Evolutionary conservation across 768 basidiomycete species (phyloP), one percentile per base, ranked within the genome.

Genomic region (Suillus cothurnatus): DNA sequence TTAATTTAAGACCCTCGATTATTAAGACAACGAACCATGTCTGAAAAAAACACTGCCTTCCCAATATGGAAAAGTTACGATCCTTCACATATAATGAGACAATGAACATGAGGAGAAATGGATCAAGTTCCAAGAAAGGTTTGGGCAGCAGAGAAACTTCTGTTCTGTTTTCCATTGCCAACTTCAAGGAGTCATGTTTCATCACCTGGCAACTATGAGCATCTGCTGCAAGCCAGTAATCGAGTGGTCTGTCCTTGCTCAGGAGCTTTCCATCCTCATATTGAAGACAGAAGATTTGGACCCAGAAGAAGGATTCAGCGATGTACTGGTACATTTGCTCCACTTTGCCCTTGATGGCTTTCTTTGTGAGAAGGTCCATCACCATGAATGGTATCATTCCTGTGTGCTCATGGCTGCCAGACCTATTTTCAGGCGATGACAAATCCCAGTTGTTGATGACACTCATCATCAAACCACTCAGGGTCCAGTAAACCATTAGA

Each of bases 361-460:
- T 61, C 1, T 69, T 32, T 8, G 39, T 64, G 31, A 79, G 66
- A 34, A 78, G 65, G n/a, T 77, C 72, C 11, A 75, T 50, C 14
- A 72, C 77, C 75, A 78, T 79, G 69, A 79, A 80, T 28, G 79
- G 71, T 9, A 75, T 41, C 34, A 73, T 76, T 14, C 74, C 74
- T 21, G 69, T 75, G 23, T 68, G 65, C 45, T 71, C 66, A 36
- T 57, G 63, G 32, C 66, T 64, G 57, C 34, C 53, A 4, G 62
- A 38, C 32, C 39, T 50, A 61, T 68, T 59, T n/a, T 32, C 58
- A 61, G 64, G 41, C 56, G 53, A 61, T 50, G 71, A 61, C 32
- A 77, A 69, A 65, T 78, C 76, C 47, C 66, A 79, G 65, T 78
- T 74, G 47, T 67, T 72, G 36, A 79, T 62, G n/a, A 76, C 67